Evolutionary conservation across 2,329 filamentous ascomycete species (phyloP).

Genomic region (Parascedosporium putredinis): DNA sequence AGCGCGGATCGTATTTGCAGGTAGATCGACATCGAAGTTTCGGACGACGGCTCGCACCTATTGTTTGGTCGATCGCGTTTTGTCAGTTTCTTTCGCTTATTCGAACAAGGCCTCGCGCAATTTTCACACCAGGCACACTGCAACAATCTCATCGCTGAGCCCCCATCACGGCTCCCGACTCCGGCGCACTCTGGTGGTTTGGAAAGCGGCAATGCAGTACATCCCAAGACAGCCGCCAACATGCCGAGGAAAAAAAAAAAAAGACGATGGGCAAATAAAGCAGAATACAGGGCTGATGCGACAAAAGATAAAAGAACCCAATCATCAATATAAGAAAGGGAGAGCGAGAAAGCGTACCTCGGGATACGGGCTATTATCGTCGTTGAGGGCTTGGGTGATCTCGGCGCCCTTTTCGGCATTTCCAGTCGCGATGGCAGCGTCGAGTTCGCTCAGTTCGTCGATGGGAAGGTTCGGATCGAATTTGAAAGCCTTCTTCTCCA

Average conservation of each 20-base stretch:
- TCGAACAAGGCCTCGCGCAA: too few relatives aligned
- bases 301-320: neutral
- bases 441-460: constrained; percentile 49
- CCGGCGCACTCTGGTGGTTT: too few relatives aligned
- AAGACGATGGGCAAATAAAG: neutral
- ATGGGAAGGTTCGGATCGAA: constrained; percentile 57
- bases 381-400: constrained; percentile 46
- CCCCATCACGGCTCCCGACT: too few relatives aligned
- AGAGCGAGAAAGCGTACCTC: constrained; percentile 34
- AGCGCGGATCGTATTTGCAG: constrained; percentile 54
- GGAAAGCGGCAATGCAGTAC: neutral
- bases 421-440: constrained; percentile 42
- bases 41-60: constrained; percentile 55
- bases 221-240: neutral
- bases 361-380: constrained; percentile 58
- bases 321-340: too few relatives aligned
- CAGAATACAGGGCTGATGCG: too few relatives aligned
- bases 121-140: too few relatives aligned
- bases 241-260: neutral
- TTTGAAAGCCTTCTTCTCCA: constrained; percentile 46
- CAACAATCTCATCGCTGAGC: too few relatives aligned
- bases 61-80: constrained; percentile 10
- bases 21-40: constrained; percentile 54
- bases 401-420: constrained; percentile 46
- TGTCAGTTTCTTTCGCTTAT: too few relatives aligned